A percentile compares a stretch with the other conserved stretches of the same genome.
Conservation (phyloP, 768 basidiomycete species). For the Leccinum barrowsii region DNA sequence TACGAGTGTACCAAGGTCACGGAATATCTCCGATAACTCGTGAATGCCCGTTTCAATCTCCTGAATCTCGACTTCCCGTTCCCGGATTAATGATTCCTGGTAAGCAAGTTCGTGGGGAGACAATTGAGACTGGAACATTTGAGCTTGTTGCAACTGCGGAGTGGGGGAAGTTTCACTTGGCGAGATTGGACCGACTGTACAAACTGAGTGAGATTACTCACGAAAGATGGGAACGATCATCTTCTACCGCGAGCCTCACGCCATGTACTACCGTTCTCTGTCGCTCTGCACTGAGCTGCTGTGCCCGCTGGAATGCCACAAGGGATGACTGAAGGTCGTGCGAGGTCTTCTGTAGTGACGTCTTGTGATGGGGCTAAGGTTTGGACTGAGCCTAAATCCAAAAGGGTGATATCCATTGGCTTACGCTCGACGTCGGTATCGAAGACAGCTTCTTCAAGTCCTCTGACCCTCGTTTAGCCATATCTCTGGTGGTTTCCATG, state of each 20-base stretch:
- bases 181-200: slow-evolving; percentile 1
- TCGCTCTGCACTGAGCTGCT: slow-evolving; percentile 84
- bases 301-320: slow-evolving; percentile 87
- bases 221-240: slow-evolving; percentile 45
- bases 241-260: slow-evolving; percentile 81
- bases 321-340: slow-evolving; percentile 90
- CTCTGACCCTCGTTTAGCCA: slow-evolving; percentile 91
- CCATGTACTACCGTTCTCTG: slow-evolving; percentile 88
- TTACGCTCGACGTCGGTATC: slow-evolving; percentile 58
- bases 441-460: slow-evolving; percentile 87
- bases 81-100: slow-evolving; percentile 79
- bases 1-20: slow-evolving; percentile 91
- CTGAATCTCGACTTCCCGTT: slow-evolving; percentile 90
- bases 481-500: slow-evolving; percentile 89
- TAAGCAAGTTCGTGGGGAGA: slow-evolving; percentile 91
- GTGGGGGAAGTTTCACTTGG: slow-evolving; percentile 39
- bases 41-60: slow-evolving; percentile 98
- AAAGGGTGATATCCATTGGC: slow-evolving; percentile 15
- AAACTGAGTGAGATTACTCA: background rate
- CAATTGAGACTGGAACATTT: slow-evolving; percentile 66
- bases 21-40: slow-evolving; percentile 94
- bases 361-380: slow-evolving; percentile 72
- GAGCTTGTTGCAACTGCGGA: slow-evolving; percentile 64
- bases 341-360: slow-evolving; percentile 85
- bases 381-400: background rate